phyloP scores from a whole-genome alignment of 2,329 filamentous ascomycete genomes.

The Podosphaera xanthii region DNA sequence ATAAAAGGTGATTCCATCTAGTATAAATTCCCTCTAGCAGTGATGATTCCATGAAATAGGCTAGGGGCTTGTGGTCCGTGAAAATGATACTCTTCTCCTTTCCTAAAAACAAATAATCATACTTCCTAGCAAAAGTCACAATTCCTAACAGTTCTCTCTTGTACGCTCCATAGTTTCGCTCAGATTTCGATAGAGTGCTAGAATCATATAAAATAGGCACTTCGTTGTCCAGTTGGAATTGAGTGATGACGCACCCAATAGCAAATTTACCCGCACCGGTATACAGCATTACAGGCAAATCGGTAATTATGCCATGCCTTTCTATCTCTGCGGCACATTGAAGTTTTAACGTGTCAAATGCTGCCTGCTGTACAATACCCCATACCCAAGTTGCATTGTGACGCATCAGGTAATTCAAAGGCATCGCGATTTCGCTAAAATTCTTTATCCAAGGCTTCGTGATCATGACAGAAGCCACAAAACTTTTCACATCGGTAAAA shows the following conservation, averaged over 20 bases:
- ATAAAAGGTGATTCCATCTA: neutral
- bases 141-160: neutral
- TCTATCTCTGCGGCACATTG: neutral
- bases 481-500: neutral
- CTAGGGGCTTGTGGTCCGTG: neutral
- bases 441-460: neutral
- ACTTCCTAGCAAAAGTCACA: neutral
- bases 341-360: neutral
- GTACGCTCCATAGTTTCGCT: neutral
- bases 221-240: neutral
- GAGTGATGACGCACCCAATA: neutral
- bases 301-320: neutral
- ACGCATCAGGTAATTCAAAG: neutral
- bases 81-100: neutral
- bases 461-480: neutral
- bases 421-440: conserved; percentile 1
- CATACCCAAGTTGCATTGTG: neutral
- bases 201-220: conserved; percentile 1
- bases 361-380: neutral
- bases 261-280: neutral
- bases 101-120: conserved; percentile 1
- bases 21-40: neutral
- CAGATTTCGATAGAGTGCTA: neutral
- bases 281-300: neutral
- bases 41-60: neutral